A percentile compares a stretch with the other conserved stretches of the same genome.
Evolutionary conservation across 2,329 filamentous ascomycete species (phyloP).

Genomic region (Aspergillus vadensis): DNA sequence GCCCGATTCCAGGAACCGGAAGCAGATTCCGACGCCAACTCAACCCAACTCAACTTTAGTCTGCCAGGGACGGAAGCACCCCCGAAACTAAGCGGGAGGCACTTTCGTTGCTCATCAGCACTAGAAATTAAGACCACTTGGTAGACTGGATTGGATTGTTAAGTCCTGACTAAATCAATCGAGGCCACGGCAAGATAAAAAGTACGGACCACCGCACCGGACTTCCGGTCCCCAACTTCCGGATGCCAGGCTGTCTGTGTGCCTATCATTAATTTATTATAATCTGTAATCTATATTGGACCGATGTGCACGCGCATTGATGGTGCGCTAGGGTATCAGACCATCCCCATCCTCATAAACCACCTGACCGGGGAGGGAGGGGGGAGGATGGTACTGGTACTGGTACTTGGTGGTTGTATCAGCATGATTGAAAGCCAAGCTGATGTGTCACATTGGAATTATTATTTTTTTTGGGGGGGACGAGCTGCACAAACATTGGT

Average conservation of each 20-base stretch:
- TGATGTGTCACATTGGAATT: not conserved
- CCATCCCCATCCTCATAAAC: not conserved
- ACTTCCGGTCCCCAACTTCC: no score
- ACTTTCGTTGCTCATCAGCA: not conserved
- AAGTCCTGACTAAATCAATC: no score
- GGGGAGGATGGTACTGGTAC: no score
- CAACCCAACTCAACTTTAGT: not conserved
- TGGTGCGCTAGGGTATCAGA: no score
- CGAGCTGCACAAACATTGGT: not conserved
- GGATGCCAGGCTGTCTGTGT: no score
- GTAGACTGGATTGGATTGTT: no score
- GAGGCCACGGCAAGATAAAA: no score
- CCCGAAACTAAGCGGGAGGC: no score
- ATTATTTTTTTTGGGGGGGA: not conserved
- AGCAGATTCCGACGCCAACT: not conserved
- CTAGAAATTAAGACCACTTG: not conserved
- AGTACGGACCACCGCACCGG: no score
- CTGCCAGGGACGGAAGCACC: not conserved
- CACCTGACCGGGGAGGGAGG: not conserved
- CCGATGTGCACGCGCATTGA: no score
- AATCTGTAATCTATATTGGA: no score
- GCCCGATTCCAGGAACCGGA: slow-evolving; percentile 1
- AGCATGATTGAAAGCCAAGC: not conserved
- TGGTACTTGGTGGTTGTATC: not conserved
- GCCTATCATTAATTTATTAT: no score